Evolutionary conservation across 345 rosid genomes (phyloP).

Genomic region (Arabidopsis suecica): DNA sequence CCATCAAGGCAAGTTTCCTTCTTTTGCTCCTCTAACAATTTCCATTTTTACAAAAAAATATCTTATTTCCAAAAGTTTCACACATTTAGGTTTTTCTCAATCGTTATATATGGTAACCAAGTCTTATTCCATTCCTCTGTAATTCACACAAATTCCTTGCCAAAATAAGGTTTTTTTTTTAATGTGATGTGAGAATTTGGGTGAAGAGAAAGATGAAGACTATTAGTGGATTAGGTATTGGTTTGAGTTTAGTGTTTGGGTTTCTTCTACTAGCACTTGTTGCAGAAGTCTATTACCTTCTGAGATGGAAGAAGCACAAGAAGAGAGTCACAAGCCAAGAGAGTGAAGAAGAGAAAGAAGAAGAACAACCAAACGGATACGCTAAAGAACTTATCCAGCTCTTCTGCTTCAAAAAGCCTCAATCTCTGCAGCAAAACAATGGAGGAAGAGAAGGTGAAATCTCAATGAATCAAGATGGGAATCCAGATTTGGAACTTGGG

Average conservation of each 20-base stretch:
- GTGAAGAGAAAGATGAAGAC: conserved; percentile 55
- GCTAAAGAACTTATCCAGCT: conserved; percentile 68
- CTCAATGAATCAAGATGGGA: conserved; percentile 33
- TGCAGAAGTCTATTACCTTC: conserved; percentile 74
- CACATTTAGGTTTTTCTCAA: conserved; percentile 23
- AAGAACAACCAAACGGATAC: conserved; percentile 39
- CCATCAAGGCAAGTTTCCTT: conserved; percentile 43
- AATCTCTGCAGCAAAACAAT: conserved; percentile 45
- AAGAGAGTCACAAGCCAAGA: conserved; percentile 57
- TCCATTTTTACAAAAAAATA: conserved; percentile 22
- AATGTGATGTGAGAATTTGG: conserved; percentile 56
- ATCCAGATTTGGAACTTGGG: conserved; percentile 64
- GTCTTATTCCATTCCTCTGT: conserved; percentile 26
- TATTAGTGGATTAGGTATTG: conserved; percentile 73
- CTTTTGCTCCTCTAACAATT: conserved; percentile 26
- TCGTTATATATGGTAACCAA: conserved; percentile 24
- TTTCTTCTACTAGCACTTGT: conserved; percentile 70
- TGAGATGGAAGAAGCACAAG: conserved; percentile 80
- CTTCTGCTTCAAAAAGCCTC: conserved; percentile 64
- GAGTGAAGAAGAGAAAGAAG: conserved; percentile 53
- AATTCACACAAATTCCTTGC: background rate
- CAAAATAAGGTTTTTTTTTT: conserved; percentile 5
- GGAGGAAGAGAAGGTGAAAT: conserved; percentile 24
- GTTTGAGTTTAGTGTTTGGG: conserved; percentile 72
- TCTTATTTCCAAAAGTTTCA: conserved; percentile 23